Evolutionary conservation across 345 rosid genomes (phyloP), one percentile per base, ranked within the genome.

Genomic region (Salix udensis): DNA sequence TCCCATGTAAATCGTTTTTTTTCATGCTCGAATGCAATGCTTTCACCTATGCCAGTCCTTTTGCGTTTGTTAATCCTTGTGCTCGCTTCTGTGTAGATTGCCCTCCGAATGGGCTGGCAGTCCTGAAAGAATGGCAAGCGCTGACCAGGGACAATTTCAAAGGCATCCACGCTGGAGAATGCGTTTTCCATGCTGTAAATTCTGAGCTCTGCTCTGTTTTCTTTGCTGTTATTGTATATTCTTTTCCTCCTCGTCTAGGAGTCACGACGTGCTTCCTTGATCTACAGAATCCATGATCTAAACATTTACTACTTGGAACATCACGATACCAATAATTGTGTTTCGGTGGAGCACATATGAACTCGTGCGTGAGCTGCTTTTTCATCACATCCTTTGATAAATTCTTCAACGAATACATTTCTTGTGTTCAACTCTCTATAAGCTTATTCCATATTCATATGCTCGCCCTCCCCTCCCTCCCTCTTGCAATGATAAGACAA

Each of bases 1-100:
- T 70, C 89, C 89, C 24, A 36, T 81, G 89, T 85, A 87, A 80
- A 23, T 68, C 30, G 18, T 37, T 67, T 66, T 61, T 44, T 14
- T 1, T 13, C 0, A 44, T 44, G 16, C 60, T 19, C 40, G 5
- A 28, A 12, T 28, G 6, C 13, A 50, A 37, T 67, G 7, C 19
- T 18, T 23, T 67, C 34, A 16, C 39, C 12, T 9, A 12, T 65
- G 36, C 2, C 6, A 19, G 31, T 65, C 68, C 36, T 31, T 31
- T 4, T 4, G 34, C 4, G 5, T 28, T 52, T 55, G 60, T 24
- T 79, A 2, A 72, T 37, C 6, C 6, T 21, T 68, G 5, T 40
- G 42, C 34, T 73, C 76, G 8, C 6, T 2, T 14, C 15, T 52
- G 34, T 53, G 8, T 52, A 76, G 78, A 67, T 67, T 76, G 39